Evolutionary conservation across 225 moss, liverwort and hornwort species (phyloP), one percentile per base, ranked within the genome.

Genomic region (Pseudoscleropodium purum): DNA sequence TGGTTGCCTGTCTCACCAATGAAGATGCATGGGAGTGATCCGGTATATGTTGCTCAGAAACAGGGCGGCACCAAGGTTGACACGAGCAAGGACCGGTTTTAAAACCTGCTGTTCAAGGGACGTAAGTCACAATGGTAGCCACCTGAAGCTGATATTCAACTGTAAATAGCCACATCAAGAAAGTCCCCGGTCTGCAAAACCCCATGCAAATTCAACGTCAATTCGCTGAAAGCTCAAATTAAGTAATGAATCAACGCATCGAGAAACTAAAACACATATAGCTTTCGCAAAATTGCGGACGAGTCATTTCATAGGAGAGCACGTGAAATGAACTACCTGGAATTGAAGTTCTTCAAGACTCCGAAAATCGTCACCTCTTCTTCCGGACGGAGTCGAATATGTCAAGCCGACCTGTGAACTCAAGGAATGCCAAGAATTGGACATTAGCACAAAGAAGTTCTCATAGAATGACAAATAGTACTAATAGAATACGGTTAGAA

Each of bases 291-390:
- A 66, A 43, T 60, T 70, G 60, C 19, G 39, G 61, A 57, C 54
- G 31, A 87, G 82, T 56, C 77, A 43, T 61, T 68, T 57, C 64
- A 60, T 51, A 16, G 24, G 74, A 86, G 63, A 43, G 60, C 49
- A 20, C 34, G 73, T 45, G 59, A 62, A 72, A 67, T 78, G 34
- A 81, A 51, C 43, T 75, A 95, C 95, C 95, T 95, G 95, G 69
- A 95, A 95, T 79, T 94, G 93, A 62, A 95, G 94, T 85, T 95
- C 95, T 87, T 93, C 94, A 85, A 95, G 95, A 77, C 91, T 93
- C 59, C 91, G 89, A 51, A 88, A 90, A 90, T 94, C 95, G 72
- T 94, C 95, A 64, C 95, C 94, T 91, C 94, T 88, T 89, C 94
- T 92, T 88, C 90, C 88, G 41, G 92, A 91, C 39, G 94, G 90